Evolutionary conservation across 2,329 filamentous ascomycete species (phyloP), one percentile per base, ranked within the genome.

Genomic region (Huntiella moniliformis): DNA sequence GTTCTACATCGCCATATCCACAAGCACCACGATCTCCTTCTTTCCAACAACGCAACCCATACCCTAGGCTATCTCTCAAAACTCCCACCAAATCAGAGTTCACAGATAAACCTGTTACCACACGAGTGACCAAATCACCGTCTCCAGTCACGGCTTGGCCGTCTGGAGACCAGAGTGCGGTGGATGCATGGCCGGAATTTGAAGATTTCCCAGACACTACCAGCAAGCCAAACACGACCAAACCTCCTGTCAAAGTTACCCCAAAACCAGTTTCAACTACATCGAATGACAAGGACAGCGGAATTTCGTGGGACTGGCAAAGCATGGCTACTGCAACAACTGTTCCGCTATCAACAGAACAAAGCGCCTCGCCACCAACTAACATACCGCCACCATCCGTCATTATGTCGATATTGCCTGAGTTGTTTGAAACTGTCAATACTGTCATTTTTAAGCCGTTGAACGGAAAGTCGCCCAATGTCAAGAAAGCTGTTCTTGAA

Each of bases 351-450:
- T 5, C 36, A 10, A 45, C 33, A 34, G 4, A 31, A 5, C n/a
- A 17, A 12, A 37, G 38, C 22, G 15, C 17, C 4, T 63, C 67
- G 17, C 81, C 84, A 4, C 86, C 86, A 4, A 84, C 77, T 13
- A 95, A 94, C 56, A 77, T 95, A 5, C 88, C 88, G 7, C 88
- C 88, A 4, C 88, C 88, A 1, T 83, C 83, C 1, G 70, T 93
- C 15, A 67, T 96, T 11, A 68, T 96, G 16, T 77, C 82, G 6
- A 61, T 85, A 5, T 85, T 94, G 52, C 76, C 83, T 0, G 66
- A 73, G 5, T 63, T 92, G 4, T 74, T 94, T 50, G 67, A 72
- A 15, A 66, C 78, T 22, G 77, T 79, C 4, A 73, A 78, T 51
- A 63, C 70, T 13, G 66, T 68, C 16, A 67, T 88, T 1, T 78